phyloP scores from a whole-genome alignment of 208 protist species.

The Trypanosoma melophagium region DNA sequence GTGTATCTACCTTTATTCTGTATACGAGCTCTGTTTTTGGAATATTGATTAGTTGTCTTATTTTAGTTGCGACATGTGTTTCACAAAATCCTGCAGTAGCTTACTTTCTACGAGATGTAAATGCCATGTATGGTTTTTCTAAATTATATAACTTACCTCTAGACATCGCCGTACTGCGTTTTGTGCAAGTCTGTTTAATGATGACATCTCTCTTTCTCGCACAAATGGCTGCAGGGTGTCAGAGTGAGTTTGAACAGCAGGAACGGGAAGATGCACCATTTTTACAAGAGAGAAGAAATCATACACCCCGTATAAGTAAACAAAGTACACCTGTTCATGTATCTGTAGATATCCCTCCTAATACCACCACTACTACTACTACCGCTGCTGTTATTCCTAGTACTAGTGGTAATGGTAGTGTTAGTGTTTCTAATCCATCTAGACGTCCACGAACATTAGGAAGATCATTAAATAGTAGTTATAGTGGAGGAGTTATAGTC shows the following conservation, averaged over 20 bases:
- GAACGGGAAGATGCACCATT: background rate
- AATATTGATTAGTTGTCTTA: slow-evolving; percentile 1
- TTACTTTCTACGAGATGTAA: background rate
- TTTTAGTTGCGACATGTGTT: slow-evolving; percentile 18
- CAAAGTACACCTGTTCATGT: background rate
- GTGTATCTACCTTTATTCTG: background rate
- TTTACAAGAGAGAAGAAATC: background rate
- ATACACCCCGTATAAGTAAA: background rate
- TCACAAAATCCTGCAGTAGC: slow-evolving; percentile 19
- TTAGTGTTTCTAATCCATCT: background rate
- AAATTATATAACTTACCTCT: slow-evolving; percentile 13
- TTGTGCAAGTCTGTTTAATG: slow-evolving; percentile 25
- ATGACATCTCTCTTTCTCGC: slow-evolving; percentile 25
- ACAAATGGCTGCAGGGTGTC: slow-evolving; percentile 18
- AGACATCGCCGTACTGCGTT: slow-evolving; percentile 19
- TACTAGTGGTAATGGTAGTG: background rate
- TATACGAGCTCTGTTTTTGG: slow-evolving; percentile 5
- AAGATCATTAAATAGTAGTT: background rate
- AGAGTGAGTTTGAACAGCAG: background rate
- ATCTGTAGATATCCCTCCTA: background rate
- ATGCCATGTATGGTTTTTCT: slow-evolving; percentile 24
- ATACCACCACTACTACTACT: slow-evolving; percentile 3
- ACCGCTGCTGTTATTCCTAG: background rate
- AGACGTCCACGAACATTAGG: background rate
- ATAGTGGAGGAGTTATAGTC: background rate